phyloP scores from a whole-genome alignment of 257 asterid genomes.

The Solanum clarkiae region DNA sequence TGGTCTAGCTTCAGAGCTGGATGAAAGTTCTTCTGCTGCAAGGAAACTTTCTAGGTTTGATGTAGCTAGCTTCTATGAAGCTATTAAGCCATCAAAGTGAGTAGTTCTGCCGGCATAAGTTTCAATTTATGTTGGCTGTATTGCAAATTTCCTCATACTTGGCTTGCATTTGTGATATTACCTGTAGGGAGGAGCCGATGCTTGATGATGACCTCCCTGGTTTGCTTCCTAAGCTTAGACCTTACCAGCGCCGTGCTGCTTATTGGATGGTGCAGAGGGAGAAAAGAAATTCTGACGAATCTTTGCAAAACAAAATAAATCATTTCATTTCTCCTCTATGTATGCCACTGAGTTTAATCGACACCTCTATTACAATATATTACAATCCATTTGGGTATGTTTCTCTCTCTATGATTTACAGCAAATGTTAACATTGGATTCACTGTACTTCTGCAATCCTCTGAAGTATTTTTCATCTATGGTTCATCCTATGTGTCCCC shows the following conservation, averaged over 20 bases:
- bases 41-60: conserved; percentile 45
- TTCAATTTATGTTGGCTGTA: neutral
- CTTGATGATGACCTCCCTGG: conserved; percentile 57
- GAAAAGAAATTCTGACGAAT: conserved; percentile 34
- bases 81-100: conserved; percentile 93
- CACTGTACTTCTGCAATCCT: neutral
- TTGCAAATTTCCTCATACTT: neutral
- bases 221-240: conserved; percentile 87
- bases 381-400: conserved; percentile 92
- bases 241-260: conserved; percentile 96
- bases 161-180: conserved; percentile 4
- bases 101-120: conserved; percentile 5
- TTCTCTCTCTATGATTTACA: neutral
- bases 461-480: neutral
- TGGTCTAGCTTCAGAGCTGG: conserved; percentile 19
- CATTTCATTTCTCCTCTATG: conserved; percentile 65
- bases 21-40: conserved; percentile 22
- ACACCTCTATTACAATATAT: conserved; percentile 50
- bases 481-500: neutral
- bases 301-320: conserved; percentile 30
- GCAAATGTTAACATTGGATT: neutral
- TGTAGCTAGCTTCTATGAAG: conserved; percentile 79
- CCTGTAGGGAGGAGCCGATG: conserved; percentile 62
- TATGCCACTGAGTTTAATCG: conserved; percentile 57
- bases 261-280: conserved; percentile 95